These are phyloP conservation scores for Suillus weaverae DNA, from an alignment of 768 basidiomycete genomes.

Conservation along the genomic window DNA sequence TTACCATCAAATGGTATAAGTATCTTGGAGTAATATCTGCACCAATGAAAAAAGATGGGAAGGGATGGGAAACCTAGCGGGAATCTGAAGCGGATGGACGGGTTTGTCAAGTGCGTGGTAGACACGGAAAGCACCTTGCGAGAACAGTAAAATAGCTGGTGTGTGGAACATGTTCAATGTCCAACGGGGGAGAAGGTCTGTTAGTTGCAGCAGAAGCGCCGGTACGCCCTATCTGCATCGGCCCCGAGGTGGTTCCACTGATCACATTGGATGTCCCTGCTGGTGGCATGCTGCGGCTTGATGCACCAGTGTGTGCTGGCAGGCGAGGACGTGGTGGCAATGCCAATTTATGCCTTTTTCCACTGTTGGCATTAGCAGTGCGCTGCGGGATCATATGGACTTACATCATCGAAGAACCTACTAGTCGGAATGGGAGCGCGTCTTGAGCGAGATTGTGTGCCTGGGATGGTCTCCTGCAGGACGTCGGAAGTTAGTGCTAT, in stretches of 20 bases:
- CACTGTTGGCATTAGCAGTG: background rate
- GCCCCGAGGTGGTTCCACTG: too few relatives aligned
- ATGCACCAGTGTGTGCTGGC: background rate
- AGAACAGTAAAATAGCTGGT: background rate
- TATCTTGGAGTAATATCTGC: background rate
- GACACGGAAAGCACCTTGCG: background rate
- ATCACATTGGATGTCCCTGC: background rate
- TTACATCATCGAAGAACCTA: background rate
- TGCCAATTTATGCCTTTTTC: background rate
- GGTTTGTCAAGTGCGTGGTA: background rate
- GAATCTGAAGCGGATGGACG: background rate
- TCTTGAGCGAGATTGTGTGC: background rate
- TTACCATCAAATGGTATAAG: too few relatives aligned
- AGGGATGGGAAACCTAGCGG: background rate
- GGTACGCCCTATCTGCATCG: background rate
- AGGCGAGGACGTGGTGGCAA: background rate
- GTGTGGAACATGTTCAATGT: background rate
- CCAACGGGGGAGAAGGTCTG: background rate
- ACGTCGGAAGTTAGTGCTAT: background rate
- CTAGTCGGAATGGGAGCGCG: background rate
- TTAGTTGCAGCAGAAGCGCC: too few relatives aligned
- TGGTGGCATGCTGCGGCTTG: background rate
- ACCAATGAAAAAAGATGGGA: background rate
- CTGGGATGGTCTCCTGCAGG: background rate
- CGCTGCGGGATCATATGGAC: background rate